These are phyloP conservation scores for Pilobolus umbonatus DNA, from an alignment of 192 early-diverging fungal genomes.

Conservation along the genomic window DNA sequence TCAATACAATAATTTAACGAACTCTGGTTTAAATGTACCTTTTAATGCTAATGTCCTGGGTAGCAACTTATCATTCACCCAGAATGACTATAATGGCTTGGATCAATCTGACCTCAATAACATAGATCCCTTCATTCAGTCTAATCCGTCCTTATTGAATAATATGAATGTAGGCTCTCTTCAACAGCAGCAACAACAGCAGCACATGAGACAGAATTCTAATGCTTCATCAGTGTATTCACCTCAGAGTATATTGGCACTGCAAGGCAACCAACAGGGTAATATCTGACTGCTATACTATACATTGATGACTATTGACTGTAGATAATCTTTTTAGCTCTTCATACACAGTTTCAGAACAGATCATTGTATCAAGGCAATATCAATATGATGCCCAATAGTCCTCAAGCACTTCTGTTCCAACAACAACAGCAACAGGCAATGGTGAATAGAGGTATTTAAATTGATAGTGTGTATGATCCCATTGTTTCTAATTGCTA, in stretches of 20 bases:
- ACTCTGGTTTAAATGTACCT: not conserved
- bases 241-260: slow-evolving; percentile 14
- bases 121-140: slow-evolving; percentile 7
- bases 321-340: not conserved
- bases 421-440: slow-evolving; percentile 27
- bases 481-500: not conserved
- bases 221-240: not conserved
- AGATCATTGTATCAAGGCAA: slow-evolving; percentile 20
- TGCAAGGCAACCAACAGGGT: slow-evolving; percentile 9
- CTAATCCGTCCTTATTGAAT: slow-evolving; percentile 5
- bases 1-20: not conserved
- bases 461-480: not conserved
- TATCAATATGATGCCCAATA: slow-evolving; percentile 6
- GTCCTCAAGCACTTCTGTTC: slow-evolving; percentile 10
- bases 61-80: slow-evolving; percentile 12
- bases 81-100: slow-evolving; percentile 2
- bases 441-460: slow-evolving; percentile 23
- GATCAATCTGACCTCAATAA: slow-evolving; percentile 15
- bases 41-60: slow-evolving; percentile 4
- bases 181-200: slow-evolving; percentile 6
- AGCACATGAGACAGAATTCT: not conserved
- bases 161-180: slow-evolving; percentile 10
- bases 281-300: not conserved
- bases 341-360: slow-evolving; percentile 29
- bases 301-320: not conserved